Conservation (phyloP, 2,329 filamentous ascomycete species). For the Penicillium sp. region DNA sequence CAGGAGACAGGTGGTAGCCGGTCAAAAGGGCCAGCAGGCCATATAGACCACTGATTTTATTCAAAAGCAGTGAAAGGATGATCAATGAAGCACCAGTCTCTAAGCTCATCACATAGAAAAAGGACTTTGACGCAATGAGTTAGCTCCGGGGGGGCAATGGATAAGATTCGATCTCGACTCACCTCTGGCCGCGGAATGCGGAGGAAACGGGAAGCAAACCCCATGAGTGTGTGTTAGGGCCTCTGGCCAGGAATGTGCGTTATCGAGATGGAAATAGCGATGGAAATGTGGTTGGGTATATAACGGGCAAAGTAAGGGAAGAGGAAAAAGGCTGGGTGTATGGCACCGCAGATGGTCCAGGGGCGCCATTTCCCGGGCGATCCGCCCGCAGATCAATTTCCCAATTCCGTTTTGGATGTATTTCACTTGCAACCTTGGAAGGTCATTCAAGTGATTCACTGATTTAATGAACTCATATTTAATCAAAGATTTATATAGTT, state of each 20-base stretch:
- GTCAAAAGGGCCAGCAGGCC: constrained; percentile 86
- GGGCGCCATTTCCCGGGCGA: constrained; percentile 25
- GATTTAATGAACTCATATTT: not conserved
- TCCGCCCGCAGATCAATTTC: constrained; percentile 25
- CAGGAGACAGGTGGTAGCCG: constrained; percentile 75
- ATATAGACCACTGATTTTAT: constrained; percentile 89
- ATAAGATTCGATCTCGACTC: constrained; percentile 11
- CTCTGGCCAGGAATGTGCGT: constrained; percentile 10
- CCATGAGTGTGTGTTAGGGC: constrained; percentile 30
- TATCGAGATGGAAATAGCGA: constrained; percentile 5
- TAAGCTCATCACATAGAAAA: constrained; percentile 81
- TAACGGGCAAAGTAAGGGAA: constrained; percentile 13
- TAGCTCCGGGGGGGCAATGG: constrained; percentile 12
- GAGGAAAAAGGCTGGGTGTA: constrained; percentile 20
- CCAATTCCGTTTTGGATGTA: constrained; percentile 2
- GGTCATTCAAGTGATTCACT: not conserved
- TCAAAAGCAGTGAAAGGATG: constrained; percentile 77
- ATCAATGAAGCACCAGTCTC: constrained; percentile 85
- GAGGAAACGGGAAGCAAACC: constrained; percentile 44
- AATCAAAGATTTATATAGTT: no score
- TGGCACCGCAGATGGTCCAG: constrained; percentile 19
- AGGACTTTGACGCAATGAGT: constrained; percentile 58
- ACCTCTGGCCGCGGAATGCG: constrained; percentile 53
- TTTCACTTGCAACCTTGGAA: not conserved
- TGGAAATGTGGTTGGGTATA: constrained; percentile 12